Evolutionary conservation across 2,329 filamentous ascomycete genomes (phyloP), one percentile per base, ranked within the genome.

Genomic region (Phialophora macrospora): DNA sequence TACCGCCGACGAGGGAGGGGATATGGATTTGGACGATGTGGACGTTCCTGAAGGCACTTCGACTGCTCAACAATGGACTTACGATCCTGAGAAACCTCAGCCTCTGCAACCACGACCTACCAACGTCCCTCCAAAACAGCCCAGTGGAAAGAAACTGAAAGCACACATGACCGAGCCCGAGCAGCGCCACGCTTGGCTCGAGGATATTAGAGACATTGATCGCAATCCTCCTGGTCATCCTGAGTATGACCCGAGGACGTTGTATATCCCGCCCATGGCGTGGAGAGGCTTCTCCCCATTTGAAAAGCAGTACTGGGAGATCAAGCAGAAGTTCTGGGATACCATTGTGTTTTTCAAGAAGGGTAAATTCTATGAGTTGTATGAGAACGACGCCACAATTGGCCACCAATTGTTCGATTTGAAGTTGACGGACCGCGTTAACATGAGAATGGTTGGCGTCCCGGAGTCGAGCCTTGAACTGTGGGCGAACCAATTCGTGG

Each of bases 291-390:
- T 99, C 75, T 96, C 93, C 0, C 87, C 94, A 0, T 99, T 99
- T 70, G 95, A 99, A 79, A 96, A 93, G 77, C 95, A 99, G 76
- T 99, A 99, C 77, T 99, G 95, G 95, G 92, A 96, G 74, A 98
- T 99, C 78, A 99, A 99, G 80, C 91, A 93, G 77, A 97, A 97
- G 73, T 91, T 96, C 71, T 98, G 92, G 91, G 93, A 97, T 71
- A 97, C 93, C 0, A 90, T 99, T 54, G 94, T 99, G 17, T 99
- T 99, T 80, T 99, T 99, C 88, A 99, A 98, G 79, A 99, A 99
- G 82, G 95, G 95, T 74, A 99, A 99, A 74, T 99, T 99, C 78
- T 99, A 97, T 75, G 95, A 99, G 76, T 84, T 99, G 0, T 99
- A 98, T 74, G 95, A 99, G 77, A 97, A 97, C 67, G 95, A 99